Evolutionary conservation across 352 stramenopile species (phyloP), one percentile per base, ranked within the genome.

Genomic region (Phytophthora fragariaefolia): DNA sequence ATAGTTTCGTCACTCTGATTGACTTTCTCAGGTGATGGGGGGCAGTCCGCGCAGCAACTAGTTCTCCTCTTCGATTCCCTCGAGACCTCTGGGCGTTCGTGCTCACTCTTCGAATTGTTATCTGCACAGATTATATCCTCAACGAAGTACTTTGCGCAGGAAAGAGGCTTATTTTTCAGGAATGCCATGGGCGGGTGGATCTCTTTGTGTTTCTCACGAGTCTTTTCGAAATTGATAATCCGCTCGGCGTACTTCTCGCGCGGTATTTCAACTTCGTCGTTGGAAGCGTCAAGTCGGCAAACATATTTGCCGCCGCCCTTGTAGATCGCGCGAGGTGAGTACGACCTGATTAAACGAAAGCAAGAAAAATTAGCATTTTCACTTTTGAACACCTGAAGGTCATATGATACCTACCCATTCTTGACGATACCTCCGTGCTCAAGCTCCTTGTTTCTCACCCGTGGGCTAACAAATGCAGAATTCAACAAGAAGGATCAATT

Each of bases 141-240:
- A 8, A 87, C 71, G 28, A 88, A 90, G 49, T 84, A 90, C 59
- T 87, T 85, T 36, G 67, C 81, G 58, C 81, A 88, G 15, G 69
- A 69, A 46, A 90, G 72, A 24, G 77, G 72, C 43, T 87, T 87
- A 70, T 82, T 87, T 24, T 71, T 77, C 5, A 80, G 62, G 34
- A 90, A 77, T 15, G 71, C 62, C 74, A 92, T 83, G 1, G 84
- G 82, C 38, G 74, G 74, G 22, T 92, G 84, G 27, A 92, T 85
- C 52, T 92, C 82, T 50, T 91, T 92, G 52, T 79, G 57, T 53
- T 89, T 90, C 27, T 81, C 77, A 15, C 82, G 78, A 9, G 71
- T 73, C 59, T 83, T 85, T 62, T 84, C 78, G 20, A 91, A 81
- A 54, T 80, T 87, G 46, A 73, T 51, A 57, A 83, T 82, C 30